Evolutionary conservation across 164 flowering plant species (phyloP).

Genomic region (Berberis thunbergii): DNA sequence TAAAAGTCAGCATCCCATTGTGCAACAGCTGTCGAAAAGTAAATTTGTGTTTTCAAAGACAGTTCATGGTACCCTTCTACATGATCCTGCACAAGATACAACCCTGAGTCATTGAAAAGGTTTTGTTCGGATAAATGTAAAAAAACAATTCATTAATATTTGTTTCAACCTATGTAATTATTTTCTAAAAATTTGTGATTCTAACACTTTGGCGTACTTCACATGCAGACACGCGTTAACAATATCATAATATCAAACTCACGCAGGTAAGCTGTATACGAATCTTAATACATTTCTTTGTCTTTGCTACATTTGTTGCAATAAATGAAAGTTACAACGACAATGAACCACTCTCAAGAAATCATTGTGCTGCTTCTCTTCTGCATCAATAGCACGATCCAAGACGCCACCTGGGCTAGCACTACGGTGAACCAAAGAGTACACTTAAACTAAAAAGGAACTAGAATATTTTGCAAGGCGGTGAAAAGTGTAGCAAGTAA

Average conservation of each 20-base stretch:
- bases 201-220: too few relatives aligned
- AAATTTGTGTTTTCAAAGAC: conserved; percentile 80
- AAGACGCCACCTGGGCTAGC: conserved; percentile 79
- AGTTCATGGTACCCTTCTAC: conserved; percentile 91
- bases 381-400: conserved; percentile 87
- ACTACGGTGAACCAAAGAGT: conserved; percentile 24
- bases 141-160: too few relatives aligned
- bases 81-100: conserved; percentile 53
- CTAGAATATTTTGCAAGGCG: background rate
- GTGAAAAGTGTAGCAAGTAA: background rate
- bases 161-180: too few relatives aligned
- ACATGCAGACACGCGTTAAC: too few relatives aligned
- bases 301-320: too few relatives aligned
- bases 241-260: too few relatives aligned
- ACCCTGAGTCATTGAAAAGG: too few relatives aligned
- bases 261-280: too few relatives aligned
- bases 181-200: too few relatives aligned
- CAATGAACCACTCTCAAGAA: conserved; percentile 67
- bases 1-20: conserved; percentile 95
- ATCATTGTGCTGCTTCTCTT: conserved; percentile 71
- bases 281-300: too few relatives aligned
- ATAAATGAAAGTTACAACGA: background rate
- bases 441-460: background rate
- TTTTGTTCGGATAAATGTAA: too few relatives aligned
- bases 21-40: conserved; percentile 85